These are phyloP conservation scores for Oryza brachyantha DNA, from an alignment of 176 grass and related monocot genomes.

Conservation along the genomic window DNA sequence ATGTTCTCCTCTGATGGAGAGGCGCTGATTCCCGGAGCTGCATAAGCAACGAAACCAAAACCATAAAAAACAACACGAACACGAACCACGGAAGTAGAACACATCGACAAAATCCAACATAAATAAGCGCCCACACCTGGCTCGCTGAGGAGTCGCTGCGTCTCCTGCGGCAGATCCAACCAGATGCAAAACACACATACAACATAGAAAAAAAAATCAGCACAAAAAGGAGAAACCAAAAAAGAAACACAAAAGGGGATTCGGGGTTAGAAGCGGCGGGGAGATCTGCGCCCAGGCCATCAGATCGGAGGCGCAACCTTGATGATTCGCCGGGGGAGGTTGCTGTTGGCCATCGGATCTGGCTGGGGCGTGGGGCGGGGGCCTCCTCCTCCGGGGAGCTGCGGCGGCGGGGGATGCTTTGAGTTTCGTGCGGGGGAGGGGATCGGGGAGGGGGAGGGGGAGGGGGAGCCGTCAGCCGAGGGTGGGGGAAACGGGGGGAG, in stretches of 20 bases:
- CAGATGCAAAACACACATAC: not conserved
- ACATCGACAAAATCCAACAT: constrained; percentile 8
- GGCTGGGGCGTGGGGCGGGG: constrained; percentile 21
- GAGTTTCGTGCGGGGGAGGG: constrained; percentile 15
- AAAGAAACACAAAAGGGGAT: not conserved
- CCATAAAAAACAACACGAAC: constrained; percentile 4
- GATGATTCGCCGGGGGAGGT: constrained; percentile 95
- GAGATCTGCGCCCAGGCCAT: constrained; percentile 30
- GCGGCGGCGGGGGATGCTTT: constrained; percentile 31
- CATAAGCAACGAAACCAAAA: constrained; percentile 11
- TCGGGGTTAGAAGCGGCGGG: not conserved
- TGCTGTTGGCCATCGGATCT: constrained; percentile 87
- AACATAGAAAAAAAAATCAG: not conserved
- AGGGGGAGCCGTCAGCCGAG: constrained; percentile 16
- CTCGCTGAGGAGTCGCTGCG: constrained; percentile 92
- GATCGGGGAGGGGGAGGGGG: not conserved
- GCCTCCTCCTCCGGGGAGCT: constrained; percentile 17
- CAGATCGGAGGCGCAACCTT: constrained; percentile 60
- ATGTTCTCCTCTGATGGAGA: constrained; percentile 97
- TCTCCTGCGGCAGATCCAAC: constrained; percentile 77
- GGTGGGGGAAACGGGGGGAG: constrained; percentile 7
- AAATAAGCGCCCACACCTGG: constrained; percentile 51
- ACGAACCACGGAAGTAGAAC: not conserved
- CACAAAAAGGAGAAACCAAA: not conserved
- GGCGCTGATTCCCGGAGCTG: constrained; percentile 95